Evolutionary conservation across 768 basidiomycete genomes (phyloP), one percentile per base, ranked within the genome.

Genomic region (Postia placenta): DNA sequence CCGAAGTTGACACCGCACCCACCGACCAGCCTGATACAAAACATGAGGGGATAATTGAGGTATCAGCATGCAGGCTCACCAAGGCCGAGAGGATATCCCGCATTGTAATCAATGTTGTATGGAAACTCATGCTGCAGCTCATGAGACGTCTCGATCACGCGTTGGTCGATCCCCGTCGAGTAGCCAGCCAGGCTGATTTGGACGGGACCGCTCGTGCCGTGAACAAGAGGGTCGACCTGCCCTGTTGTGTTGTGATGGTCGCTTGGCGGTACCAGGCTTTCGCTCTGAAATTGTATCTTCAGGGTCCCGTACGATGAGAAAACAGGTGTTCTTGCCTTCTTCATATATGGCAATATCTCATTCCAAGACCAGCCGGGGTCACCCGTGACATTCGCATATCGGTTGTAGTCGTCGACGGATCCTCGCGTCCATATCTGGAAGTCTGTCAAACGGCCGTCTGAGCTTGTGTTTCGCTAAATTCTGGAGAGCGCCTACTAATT

Each of bases 31-130:
- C 57, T 58, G n/a, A 1, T 2, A 17, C 24, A 12, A 17, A 35
- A 4, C 14, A 14, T 6, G 19, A 3, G 12, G 23, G 11, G 12
- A 19, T 39, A 9, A 15, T 12, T 14, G 26, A 9, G 39, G 25
- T 19, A 25, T n/a, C 9, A 9, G 20, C 9, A 39, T 15, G 7
- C 9, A 33, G 30, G 7, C 67, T 44, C 26, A 73, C 74, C 68
- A 35, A 74, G 43, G 4, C 76, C 76, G 5, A 74, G 48, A 0
- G 67, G 66, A 9, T 57, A 60, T 14, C 76, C 75, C 20, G 68
- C 66, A 51, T 75, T 74, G 47, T 63, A 61, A 54, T 77, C 76
- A 11, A 59, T 27, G 51, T 72, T 73, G 52, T 62, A 74, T 2
- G 69, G 64, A 49, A 70, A 76, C 39, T 69, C 66, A 23, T 69